These are phyloP conservation scores for Jacaranda mimosifolia DNA, from an alignment of 257 asterid species.

Conservation along the genomic window DNA sequence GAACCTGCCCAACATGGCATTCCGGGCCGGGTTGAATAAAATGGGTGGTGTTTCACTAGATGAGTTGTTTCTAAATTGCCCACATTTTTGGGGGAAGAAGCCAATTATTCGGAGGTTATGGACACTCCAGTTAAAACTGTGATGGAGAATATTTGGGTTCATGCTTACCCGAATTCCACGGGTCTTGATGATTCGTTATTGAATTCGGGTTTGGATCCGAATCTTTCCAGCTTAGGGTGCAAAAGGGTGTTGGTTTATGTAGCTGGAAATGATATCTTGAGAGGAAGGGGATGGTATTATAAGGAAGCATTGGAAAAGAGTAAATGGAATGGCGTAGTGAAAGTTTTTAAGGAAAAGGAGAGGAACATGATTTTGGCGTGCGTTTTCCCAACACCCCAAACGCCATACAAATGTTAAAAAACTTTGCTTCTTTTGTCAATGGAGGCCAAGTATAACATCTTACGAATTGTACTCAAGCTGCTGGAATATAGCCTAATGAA, in stretches of 20 bases:
- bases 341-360: constrained; percentile 21
- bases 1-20: constrained; percentile 53
- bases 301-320: constrained; percentile 4
- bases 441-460: background rate
- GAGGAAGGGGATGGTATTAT: constrained; percentile 30
- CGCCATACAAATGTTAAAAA: background rate
- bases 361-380: constrained; percentile 32
- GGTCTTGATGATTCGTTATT: constrained; percentile 47
- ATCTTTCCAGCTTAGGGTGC: constrained; percentile 19
- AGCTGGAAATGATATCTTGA: constrained; percentile 24
- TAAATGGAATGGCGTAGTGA: constrained; percentile 24
- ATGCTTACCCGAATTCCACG: constrained; percentile 35
- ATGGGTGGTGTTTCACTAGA: constrained; percentile 14
- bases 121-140: background rate
- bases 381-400: background rate
- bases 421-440: constrained; percentile 13
- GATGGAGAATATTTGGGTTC: constrained; percentile 42
- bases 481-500: no score
- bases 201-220: constrained; percentile 35
- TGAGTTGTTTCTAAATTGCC: constrained; percentile 49
- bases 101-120: constrained; percentile 28
- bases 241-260: constrained; percentile 27
- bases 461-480: no score
- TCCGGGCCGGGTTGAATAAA: constrained; percentile 46
- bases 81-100: constrained; percentile 53